Evolutionary conservation across 257 asterid genomes (phyloP), one percentile per base, ranked within the genome.

Genomic region (Cinchona pubescens): DNA sequence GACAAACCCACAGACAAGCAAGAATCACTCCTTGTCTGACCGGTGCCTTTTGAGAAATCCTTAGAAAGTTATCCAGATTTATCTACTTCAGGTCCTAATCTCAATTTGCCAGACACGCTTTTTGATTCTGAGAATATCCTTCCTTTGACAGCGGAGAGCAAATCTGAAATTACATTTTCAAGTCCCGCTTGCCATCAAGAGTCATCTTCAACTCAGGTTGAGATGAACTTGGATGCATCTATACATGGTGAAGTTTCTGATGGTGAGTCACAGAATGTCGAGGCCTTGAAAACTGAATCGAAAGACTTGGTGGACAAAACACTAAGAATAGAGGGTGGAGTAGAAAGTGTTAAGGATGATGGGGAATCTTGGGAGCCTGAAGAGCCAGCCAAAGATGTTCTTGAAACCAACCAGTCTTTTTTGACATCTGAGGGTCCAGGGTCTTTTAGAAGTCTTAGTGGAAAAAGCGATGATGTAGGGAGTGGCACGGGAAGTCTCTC

Each of bases 401-500:
- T 88, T 34, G 95, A 85, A 76, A 82, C 81, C 58, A 75, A 69
- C 76, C 96, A 75, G 80, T 79, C 89, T 63, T n/a, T n/a, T n/a
- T 75, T 75, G 77, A 69, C 80, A 73, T 85, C 88, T 23, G 98
- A 92, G 32, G 96, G 96, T 62, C 87, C 99, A 11, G 96, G 90
- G 76, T 92, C 98, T 37, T 86, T 85, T 78, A 87, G 87, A 87
- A 95, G 96, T 81, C 81, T 85, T 73, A 65, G 90, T 76, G 96
- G 92, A 38, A 91, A 84, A 84, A 67, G 69, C 51, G 99, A 91
- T 37, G 97, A 92, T 60, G 72, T 82, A 15, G 99, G 98, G 76
- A 92, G 97, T 76, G 96, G 98, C 27, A 70, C 93, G 0, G 97
- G 97, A 73, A 92, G 98, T 68, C 94, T 92, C 43, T 95, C 98